Evolutionary conservation across 495 filamentous ascomycete species (phyloP).

Genomic region (Pyrenopolyporus hunteri): DNA sequence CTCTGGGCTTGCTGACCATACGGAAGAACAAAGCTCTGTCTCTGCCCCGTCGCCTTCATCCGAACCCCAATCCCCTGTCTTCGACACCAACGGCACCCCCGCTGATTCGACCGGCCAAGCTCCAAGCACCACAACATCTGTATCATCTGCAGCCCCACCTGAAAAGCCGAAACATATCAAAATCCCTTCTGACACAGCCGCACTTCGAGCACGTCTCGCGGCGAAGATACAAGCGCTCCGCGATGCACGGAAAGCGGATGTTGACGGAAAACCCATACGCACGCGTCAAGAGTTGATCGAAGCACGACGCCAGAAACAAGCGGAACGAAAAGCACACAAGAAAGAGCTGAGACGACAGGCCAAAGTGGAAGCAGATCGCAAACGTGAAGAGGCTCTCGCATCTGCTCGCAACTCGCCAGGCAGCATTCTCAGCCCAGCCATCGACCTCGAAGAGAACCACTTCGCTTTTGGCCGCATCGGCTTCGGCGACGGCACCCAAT

Average conservation of each 20-base stretch:
- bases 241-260: constrained; percentile 80
- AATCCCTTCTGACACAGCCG: constrained; percentile 66
- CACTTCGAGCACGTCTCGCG: constrained; percentile 74
- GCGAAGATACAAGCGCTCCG: constrained; percentile 83
- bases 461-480: constrained; percentile 87
- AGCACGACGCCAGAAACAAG: constrained; percentile 82
- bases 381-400: constrained; percentile 71
- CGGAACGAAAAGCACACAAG: constrained; percentile 83
- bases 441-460: constrained; percentile 63
- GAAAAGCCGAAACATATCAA: constrained; percentile 61
- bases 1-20: constrained; percentile 44
- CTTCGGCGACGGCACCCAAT: constrained; percentile 81
- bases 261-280: constrained; percentile 77
- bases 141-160: constrained; percentile 70
- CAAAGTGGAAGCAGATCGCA: constrained; percentile 74
- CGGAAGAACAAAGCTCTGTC: constrained; percentile 51
- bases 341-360: constrained; percentile 76
- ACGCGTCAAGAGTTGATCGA: constrained; percentile 91
- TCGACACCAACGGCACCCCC: constrained; percentile 62
- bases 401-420: constrained; percentile 63
- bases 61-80: constrained; percentile 65
- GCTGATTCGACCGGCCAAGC: constrained; percentile 47
- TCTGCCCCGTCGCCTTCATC: constrained; percentile 59
- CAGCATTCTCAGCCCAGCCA: constrained; percentile 68
- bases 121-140: constrained; percentile 71